phyloP scores from a whole-genome alignment of 163 green algal species.

The Coccomyxa subellipsoidea region DNA sequence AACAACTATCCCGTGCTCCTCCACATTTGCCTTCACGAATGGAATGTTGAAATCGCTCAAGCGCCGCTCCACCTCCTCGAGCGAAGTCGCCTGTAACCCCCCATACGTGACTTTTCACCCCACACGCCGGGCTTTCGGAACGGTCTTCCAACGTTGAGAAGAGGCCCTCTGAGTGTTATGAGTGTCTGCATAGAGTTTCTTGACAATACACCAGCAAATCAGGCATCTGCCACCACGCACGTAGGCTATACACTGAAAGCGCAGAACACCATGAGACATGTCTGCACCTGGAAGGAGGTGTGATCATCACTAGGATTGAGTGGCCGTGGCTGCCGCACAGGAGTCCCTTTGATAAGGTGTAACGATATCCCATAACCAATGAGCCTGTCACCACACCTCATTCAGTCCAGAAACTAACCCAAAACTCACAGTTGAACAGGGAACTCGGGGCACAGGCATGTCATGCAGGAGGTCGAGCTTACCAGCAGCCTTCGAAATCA shows the following conservation, averaged over 20 bases:
- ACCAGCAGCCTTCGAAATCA: conserved; percentile 75
- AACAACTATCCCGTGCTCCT: conserved; percentile 53
- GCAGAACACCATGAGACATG: neutral
- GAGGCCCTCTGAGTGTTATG: too few relatives aligned
- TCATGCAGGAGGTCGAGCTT: neutral
- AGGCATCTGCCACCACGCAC: too few relatives aligned
- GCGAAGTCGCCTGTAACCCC: conserved; percentile 32
- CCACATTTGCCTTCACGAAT: conserved; percentile 51
- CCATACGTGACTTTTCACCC: conserved; percentile 9
- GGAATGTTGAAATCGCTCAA: conserved; percentile 43
- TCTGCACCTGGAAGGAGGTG: conserved; percentile 65
- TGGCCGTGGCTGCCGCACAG: conserved; percentile 7
- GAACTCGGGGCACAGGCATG: neutral
- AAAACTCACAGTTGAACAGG: conserved; percentile 1
- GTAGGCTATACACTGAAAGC: too few relatives aligned
- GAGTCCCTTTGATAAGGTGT: conserved; percentile 63
- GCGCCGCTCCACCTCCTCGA: conserved; percentile 54
- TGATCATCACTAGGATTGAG: conserved; percentile 72
- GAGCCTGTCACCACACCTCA: conserved; percentile 44
- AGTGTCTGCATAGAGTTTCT: too few relatives aligned
- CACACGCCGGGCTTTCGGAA: neutral
- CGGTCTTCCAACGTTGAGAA: too few relatives aligned
- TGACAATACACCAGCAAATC: too few relatives aligned
- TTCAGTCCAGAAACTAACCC: neutral
- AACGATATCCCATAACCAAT: conserved; percentile 68